These are phyloP conservation scores for Apiotrichum akiyoshidainum DNA, from an alignment of 1,284 basidiomycete species.

Conservation along the genomic window DNA sequence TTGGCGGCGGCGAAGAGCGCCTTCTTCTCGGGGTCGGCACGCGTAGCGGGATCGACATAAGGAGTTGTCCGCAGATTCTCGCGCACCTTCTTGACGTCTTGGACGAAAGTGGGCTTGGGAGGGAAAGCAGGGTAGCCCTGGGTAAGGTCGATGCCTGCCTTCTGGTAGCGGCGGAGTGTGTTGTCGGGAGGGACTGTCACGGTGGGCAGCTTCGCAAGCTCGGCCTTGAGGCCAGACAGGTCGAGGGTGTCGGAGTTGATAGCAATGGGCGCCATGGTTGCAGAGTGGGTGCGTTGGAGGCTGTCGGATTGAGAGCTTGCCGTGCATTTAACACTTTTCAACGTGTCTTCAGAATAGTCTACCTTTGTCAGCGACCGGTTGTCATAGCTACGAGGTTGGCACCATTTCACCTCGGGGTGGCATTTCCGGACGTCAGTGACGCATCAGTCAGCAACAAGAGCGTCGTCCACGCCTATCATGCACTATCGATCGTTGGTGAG, in stretches of 20 bases:
- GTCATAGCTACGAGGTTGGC: too few relatives aligned
- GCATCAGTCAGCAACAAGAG: too few relatives aligned
- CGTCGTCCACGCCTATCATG: too few relatives aligned
- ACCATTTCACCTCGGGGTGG: too few relatives aligned
- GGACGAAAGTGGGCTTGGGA: conserved; percentile 36
- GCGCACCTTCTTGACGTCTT: conserved; percentile 36
- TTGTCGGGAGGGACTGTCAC: conserved; percentile 34
- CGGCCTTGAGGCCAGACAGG: conserved; percentile 17
- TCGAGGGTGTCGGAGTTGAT: conserved; percentile 6
- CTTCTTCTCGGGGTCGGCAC: conserved; percentile 44
- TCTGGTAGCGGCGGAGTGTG: conserved; percentile 33
- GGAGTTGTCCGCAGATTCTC: conserved; percentile 23
- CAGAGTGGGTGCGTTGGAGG: not conserved
- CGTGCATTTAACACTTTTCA: too few relatives aligned
- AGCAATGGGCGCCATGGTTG: conserved; percentile 27
- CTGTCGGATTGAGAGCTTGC: too few relatives aligned
- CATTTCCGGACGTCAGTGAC: too few relatives aligned
- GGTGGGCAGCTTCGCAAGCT: conserved; percentile 8
- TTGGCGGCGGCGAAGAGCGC: conserved; percentile 40
- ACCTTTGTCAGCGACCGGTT: too few relatives aligned
- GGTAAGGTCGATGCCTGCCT: conserved; percentile 40
- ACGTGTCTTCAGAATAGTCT: too few relatives aligned
- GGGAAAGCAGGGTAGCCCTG: conserved; percentile 41
- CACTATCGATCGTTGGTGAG: too few relatives aligned
- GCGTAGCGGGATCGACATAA: conserved; percentile 36